Conservation (phyloP, 2,329 filamentous ascomycete species). For the Mariannaea sp. region DNA sequence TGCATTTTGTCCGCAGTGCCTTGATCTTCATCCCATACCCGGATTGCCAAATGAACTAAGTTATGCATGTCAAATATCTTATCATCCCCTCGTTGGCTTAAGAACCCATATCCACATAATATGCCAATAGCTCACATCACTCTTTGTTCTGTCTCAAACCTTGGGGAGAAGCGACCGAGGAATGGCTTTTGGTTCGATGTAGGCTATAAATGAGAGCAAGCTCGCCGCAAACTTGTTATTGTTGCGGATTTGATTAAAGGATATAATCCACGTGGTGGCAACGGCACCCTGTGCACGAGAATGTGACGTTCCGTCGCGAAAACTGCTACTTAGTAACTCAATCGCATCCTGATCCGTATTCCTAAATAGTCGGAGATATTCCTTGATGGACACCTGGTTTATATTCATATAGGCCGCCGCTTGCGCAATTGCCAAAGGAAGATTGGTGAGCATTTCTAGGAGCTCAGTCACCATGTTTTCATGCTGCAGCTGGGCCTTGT, state of each 20-base stretch:
- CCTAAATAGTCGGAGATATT: slow-evolving; percentile 44
- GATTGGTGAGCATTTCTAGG: slow-evolving; percentile 38
- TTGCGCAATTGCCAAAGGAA: slow-evolving; percentile 48
- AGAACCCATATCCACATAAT: slow-evolving; percentile 42
- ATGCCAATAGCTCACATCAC: slow-evolving; percentile 39
- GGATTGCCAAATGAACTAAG: slow-evolving; percentile 42
- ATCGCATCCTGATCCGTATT: slow-evolving; percentile 38
- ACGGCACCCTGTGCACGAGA: slow-evolving; percentile 41
- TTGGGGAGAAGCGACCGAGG: slow-evolving; percentile 42
- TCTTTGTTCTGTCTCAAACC: slow-evolving; percentile 5
- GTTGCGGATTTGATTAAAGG: slow-evolving; percentile 45
- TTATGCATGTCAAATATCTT: slow-evolving; percentile 45
- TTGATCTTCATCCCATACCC: slow-evolving; percentile 31
- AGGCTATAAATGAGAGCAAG: slow-evolving; percentile 46
- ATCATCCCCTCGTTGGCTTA: slow-evolving; percentile 31
- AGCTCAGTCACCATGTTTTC: not conserved
- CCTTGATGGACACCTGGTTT: slow-evolving; percentile 31
- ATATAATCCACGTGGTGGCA: slow-evolving; percentile 47
- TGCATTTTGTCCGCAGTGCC: slow-evolving; percentile 30
- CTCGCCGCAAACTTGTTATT: slow-evolving; percentile 39
- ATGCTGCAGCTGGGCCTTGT: slow-evolving; percentile 22
- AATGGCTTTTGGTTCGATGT: slow-evolving; percentile 47
- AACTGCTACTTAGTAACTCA: slow-evolving; percentile 28
- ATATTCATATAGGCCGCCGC: slow-evolving; percentile 48
- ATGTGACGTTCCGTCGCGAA: slow-evolving; percentile 42